phyloP scores from a whole-genome alignment of 169 alveolate genomes.

The Plasmodium fragile region DNA sequence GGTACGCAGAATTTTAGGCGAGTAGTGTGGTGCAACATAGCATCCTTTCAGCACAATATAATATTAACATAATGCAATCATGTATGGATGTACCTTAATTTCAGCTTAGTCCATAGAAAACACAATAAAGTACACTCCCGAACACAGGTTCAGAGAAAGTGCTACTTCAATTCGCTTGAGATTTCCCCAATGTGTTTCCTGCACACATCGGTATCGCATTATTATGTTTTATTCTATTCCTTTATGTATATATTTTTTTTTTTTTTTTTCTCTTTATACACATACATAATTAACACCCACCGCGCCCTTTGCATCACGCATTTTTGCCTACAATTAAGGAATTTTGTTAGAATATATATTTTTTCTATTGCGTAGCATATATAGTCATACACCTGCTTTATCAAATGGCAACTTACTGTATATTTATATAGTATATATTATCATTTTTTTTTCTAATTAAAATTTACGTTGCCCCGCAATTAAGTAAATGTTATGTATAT shows the following conservation, averaged over 20 bases:
- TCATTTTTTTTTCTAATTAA: not conserved
- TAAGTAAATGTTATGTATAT: not conserved
- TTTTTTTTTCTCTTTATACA: not conserved
- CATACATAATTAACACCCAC: not conserved
- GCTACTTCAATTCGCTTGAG: not conserved
- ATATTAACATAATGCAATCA: too few relatives aligned
- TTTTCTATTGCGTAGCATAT: not conserved
- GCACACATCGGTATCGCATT: not conserved
- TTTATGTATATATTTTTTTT: too few relatives aligned
- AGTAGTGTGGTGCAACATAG: not conserved
- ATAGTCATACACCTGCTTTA: not conserved
- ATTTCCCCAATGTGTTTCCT: not conserved
- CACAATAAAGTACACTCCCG: not conserved
- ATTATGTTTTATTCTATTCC: not conserved
- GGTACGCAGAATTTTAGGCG: not conserved
- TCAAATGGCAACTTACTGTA: not conserved
- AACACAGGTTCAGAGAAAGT: not conserved
- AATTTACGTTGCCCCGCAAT: not conserved
- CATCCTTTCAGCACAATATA: not conserved
- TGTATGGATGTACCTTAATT: not conserved
- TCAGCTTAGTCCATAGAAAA: not conserved
- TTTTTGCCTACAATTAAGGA: not conserved
- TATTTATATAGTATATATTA: not conserved
- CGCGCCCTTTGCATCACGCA: not conserved
- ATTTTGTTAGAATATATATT: not conserved